Percentiles rank a stretch among this genome's conserved stretches.
These are phyloP conservation scores for Rubroboletus satanas DNA, from an alignment of 768 basidiomycete species.

Conservation along the genomic window DNA sequence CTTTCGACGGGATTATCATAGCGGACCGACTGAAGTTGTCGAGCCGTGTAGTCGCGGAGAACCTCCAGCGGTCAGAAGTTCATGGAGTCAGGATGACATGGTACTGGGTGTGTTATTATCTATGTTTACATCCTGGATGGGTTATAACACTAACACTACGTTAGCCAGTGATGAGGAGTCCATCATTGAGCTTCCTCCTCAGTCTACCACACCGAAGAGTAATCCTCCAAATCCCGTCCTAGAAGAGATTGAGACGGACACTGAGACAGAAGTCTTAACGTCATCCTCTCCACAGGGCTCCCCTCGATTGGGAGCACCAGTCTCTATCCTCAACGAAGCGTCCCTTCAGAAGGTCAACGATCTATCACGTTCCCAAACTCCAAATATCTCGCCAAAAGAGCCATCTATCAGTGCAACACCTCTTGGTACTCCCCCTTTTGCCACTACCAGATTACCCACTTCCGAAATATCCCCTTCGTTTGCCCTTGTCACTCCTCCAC, in stretches of 20 bases:
- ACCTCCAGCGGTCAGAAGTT: conserved; percentile 12
- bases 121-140: not conserved
- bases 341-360: conserved; percentile 17
- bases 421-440: conserved; percentile 22
- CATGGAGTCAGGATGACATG: conserved; percentile 16
- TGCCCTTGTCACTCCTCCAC: conserved; percentile 46
- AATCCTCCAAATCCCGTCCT: conserved; percentile 11
- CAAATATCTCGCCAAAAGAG: not conserved
- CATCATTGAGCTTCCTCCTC: conserved; percentile 12
- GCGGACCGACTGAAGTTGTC: conserved; percentile 26
- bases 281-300: conserved; percentile 22
- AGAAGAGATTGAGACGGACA: conserved; percentile 20
- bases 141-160: conserved; percentile 5
- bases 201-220: conserved; percentile 28
- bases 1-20: conserved; percentile 25
- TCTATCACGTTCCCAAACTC: conserved; percentile 13
- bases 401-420: conserved; percentile 21
- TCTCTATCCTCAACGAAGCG: conserved; percentile 9
- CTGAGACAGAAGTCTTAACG: conserved; percentile 28
- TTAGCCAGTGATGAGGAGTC: conserved; percentile 41
- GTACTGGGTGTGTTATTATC: conserved; percentile 16
- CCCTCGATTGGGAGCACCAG: conserved; percentile 9
- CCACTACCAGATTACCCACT: not conserved
- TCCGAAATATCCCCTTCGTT: conserved; percentile 17
- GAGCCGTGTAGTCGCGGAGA: conserved; percentile 25